A percentile compares a stretch with the other conserved stretches of the same genome.
Evolutionary conservation across 345 rosid species (phyloP).

Genomic region (Aquilaria malaccensis): DNA sequence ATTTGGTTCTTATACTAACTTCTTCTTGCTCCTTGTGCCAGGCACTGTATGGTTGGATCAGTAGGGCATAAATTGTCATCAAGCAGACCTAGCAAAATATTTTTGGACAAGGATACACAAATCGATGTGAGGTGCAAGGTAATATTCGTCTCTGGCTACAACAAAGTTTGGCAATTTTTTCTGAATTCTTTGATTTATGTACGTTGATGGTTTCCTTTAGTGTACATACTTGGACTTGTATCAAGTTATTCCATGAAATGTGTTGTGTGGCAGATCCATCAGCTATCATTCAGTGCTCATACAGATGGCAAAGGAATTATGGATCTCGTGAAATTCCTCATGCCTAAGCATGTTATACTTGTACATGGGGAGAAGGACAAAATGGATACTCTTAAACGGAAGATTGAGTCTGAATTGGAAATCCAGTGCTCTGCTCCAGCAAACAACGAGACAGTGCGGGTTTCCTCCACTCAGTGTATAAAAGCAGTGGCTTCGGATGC

Average conservation of each 20-base stretch:
- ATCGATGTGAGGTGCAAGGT: slow-evolving; percentile 97
- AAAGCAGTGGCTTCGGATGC: slow-evolving; percentile 60
- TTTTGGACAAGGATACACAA: slow-evolving; percentile 73
- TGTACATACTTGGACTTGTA: no score
- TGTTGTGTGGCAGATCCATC: slow-evolving; percentile 60
- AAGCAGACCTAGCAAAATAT: slow-evolving; percentile 73
- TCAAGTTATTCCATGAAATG: background rate
- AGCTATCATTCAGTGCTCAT: slow-evolving; percentile 90
- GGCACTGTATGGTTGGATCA: slow-evolving; percentile 96
- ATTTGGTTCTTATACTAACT: background rate
- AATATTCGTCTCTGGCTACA: slow-evolving; percentile 6
- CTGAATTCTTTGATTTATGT: no score
- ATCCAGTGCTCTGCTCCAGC: slow-evolving; percentile 73
- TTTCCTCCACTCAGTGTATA: slow-evolving; percentile 50
- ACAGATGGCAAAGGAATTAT: slow-evolving; percentile 92
- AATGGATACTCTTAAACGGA: slow-evolving; percentile 70
- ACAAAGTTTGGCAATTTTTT: background rate
- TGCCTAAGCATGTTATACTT: slow-evolving; percentile 73
- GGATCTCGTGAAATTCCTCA: slow-evolving; percentile 87
- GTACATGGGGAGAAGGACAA: slow-evolving; percentile 93
- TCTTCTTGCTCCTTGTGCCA: slow-evolving; percentile 10
- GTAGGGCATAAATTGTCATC: slow-evolving; percentile 87
- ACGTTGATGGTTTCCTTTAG: no score
- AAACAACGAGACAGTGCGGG: slow-evolving; percentile 55
- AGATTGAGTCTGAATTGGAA: slow-evolving; percentile 59